These are phyloP conservation scores for Chlamydomonas sp. DNA, from an alignment of 139 green algal species.

Conservation along the genomic window DNA sequence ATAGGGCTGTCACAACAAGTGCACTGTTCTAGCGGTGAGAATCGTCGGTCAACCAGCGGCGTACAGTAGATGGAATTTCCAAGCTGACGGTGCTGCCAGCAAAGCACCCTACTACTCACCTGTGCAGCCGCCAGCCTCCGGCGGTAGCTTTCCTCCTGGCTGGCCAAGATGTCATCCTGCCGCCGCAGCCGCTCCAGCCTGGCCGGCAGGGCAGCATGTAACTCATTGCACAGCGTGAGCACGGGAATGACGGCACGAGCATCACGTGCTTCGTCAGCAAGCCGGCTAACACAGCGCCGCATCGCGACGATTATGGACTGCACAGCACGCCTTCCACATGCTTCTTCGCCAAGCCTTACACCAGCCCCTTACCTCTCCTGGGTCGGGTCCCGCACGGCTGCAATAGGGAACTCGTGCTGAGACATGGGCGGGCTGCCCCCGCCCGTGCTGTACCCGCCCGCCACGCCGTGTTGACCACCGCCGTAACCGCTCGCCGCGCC, in stretches of 20 bases:
- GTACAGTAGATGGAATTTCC: neutral
- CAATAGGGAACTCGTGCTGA: constrained; percentile 23
- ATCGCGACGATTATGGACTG: neutral
- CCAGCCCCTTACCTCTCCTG: neutral
- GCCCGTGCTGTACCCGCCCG: neutral
- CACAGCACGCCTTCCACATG: neutral
- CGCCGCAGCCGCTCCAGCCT: constrained; percentile 34
- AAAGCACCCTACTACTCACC: neutral
- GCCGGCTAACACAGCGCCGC: neutral
- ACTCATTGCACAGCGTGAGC: neutral
- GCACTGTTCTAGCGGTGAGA: neutral
- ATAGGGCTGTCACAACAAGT: neutral
- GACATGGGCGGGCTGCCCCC: constrained; percentile 9
- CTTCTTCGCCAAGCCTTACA: too few relatives aligned
- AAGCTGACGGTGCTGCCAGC: neutral
- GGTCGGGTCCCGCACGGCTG: constrained; percentile 8
- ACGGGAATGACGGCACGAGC: neutral
- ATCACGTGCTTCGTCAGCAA: neutral
- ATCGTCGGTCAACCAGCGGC: neutral
- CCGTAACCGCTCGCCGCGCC: neutral
- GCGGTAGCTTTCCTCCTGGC: constrained; percentile 22
- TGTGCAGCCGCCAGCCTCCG: neutral
- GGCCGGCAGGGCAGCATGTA: neutral
- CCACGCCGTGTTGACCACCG: neutral
- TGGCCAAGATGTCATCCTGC: constrained; percentile 30